Evolutionary conservation across 306 rosid genomes (phyloP).

Genomic region (Cucurbita argyrosperma): DNA sequence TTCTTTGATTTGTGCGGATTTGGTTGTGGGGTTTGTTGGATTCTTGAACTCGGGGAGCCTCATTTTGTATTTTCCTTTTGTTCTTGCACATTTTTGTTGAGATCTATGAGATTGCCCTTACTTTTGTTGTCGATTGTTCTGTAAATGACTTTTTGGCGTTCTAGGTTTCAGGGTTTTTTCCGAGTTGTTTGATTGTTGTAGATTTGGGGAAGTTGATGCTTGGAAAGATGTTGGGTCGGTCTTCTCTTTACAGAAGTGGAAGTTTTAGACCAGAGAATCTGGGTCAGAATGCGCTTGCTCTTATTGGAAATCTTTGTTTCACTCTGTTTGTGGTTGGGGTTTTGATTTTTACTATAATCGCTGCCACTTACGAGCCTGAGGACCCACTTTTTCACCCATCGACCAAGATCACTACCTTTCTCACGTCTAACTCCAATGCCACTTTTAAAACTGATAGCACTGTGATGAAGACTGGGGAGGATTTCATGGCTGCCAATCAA

Average conservation of each 20-base stretch:
- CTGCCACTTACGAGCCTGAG: conserved; percentile 95
- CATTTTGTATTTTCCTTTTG: conserved; percentile 7
- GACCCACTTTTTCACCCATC: conserved; percentile 95
- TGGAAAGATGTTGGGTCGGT: conserved; percentile 36
- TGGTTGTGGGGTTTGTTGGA: background rate
- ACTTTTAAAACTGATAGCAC: conserved; percentile 77
- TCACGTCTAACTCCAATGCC: conserved; percentile 87
- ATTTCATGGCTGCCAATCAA: conserved; percentile 81
- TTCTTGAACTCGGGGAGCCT: conserved; percentile 17
- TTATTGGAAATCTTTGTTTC: conserved; percentile 85
- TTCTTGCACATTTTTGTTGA: conserved; percentile 8
- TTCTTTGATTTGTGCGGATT: background rate
- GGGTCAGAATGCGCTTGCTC: conserved; percentile 68
- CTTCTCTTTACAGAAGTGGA: conserved; percentile 44
- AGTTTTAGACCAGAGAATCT: conserved; percentile 73
- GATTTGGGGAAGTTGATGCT: conserved; percentile 11
- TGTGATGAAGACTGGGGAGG: conserved; percentile 84
- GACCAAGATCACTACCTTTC: conserved; percentile 71
- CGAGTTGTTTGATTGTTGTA: conserved; percentile 2
- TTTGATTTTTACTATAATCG: conserved; percentile 71
- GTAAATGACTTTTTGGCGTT: conserved; percentile 5
- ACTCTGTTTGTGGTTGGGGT: conserved; percentile 79
- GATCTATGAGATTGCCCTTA: conserved; percentile 9
- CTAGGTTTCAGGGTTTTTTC: conserved; percentile 25
- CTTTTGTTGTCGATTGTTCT: background rate